Percentiles rank a stretch among this genome's conserved stretches.
Conservation (phyloP, 805 yeast genomes). For the Wilhelminamyces savonicus region DNA sequence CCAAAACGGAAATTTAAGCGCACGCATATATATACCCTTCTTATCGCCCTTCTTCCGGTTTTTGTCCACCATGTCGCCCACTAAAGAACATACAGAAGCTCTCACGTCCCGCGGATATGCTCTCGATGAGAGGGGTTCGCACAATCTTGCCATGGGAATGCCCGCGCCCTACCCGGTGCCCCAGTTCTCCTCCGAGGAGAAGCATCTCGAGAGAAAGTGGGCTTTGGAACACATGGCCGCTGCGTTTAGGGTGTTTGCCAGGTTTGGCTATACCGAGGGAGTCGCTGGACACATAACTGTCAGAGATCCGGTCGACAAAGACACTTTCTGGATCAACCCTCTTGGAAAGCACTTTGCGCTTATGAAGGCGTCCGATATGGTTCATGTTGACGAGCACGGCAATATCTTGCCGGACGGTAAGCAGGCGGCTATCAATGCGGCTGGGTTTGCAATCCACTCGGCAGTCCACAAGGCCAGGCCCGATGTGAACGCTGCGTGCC, state of each 20-base stretch:
- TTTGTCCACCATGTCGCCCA: no score
- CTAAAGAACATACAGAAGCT: no score
- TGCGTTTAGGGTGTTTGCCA: conserved; percentile 77
- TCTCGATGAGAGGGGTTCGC: conserved; percentile 45
- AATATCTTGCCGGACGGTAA: conserved; percentile 55
- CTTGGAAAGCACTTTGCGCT: conserved; percentile 65
- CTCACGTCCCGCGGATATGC: conserved; percentile 26
- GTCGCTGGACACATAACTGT: conserved; percentile 82
- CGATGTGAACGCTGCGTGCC: conserved; percentile 67
- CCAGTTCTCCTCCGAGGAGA: conserved; percentile 39
- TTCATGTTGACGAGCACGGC: conserved; percentile 53
- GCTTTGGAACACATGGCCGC: conserved; percentile 73
- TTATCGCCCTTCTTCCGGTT: no score
- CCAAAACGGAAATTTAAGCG: no score
- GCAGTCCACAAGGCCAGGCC: conserved; percentile 64
- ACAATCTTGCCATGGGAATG: conserved; percentile 52
- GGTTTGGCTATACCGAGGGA: conserved; percentile 72
- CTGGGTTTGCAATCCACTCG: conserved; percentile 68
- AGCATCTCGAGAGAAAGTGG: conserved; percentile 42
- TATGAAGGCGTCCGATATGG: conserved; percentile 33
- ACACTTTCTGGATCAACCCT: conserved; percentile 87
- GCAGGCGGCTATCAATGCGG: conserved; percentile 51
- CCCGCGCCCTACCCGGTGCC: conserved; percentile 49
- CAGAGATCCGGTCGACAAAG: conserved; percentile 76
- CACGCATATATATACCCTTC: no score